Conservation (phyloP, 2,329 filamentous ascomycete species). For the Xylariaceae sp. region DNA sequence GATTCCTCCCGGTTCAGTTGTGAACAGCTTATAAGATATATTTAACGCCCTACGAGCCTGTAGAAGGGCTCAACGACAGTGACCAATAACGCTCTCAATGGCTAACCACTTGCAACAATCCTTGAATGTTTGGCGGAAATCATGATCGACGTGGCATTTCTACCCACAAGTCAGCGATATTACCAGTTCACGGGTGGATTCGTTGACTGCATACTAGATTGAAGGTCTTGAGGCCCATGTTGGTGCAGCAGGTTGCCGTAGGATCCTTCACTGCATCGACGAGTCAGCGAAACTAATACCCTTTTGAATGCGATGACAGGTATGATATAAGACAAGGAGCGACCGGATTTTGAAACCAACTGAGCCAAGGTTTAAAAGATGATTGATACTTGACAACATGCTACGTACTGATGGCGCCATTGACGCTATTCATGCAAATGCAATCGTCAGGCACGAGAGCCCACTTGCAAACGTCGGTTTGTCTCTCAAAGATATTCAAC, state of each 20-base stretch:
- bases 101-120: slow-evolving; percentile 28
- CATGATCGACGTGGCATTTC: slow-evolving; percentile 24
- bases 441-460: slow-evolving; percentile 24
- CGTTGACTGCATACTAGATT: slow-evolving; percentile 9
- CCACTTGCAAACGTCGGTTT: slow-evolving; percentile 24
- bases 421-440: slow-evolving; percentile 29
- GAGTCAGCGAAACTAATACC: background rate
- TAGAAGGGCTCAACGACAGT: slow-evolving; percentile 18
- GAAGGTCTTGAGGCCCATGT: slow-evolving; percentile 25
- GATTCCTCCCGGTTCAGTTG: no score
- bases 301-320: background rate
- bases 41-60: no score
- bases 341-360: background rate
- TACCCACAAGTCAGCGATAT: background rate
- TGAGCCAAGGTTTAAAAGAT: background rate
- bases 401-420: slow-evolving; percentile 26
- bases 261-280: slow-evolving; percentile 15
- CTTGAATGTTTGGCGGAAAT: slow-evolving; percentile 26
- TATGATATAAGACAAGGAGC: background rate
- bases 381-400: background rate
- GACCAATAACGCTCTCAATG: slow-evolving; percentile 22
- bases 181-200: background rate
- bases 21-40: no score
- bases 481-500: slow-evolving; percentile 24
- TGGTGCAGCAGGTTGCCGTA: slow-evolving; percentile 19